Evolutionary conservation across 1,284 basidiomycete species (phyloP).

Genomic region (Cystobasidium sp.): DNA sequence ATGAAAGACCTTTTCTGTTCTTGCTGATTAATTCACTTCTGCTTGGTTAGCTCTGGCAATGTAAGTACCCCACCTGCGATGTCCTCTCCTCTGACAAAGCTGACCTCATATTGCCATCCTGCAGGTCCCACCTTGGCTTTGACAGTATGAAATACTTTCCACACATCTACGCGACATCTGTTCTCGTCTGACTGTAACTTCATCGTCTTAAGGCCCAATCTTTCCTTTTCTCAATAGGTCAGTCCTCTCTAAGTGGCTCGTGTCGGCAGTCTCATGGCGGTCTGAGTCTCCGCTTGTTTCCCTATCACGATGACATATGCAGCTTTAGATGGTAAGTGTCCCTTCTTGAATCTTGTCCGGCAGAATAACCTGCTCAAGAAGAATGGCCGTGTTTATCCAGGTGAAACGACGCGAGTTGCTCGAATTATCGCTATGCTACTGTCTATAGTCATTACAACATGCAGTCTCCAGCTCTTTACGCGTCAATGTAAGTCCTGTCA

Average conservation of each 20-base stretch:
- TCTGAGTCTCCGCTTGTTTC: no score
- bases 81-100: neutral
- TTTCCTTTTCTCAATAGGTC: constrained; percentile 42
- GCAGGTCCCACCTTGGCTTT: constrained; percentile 15
- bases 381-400: neutral
- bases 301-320: no score
- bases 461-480: constrained; percentile 44
- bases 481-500: no score
- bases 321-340: constrained; percentile 11
- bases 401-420: constrained; percentile 13
- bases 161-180: no score
- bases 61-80: neutral
- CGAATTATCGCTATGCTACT: constrained; percentile 45
- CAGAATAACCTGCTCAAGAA: no score
- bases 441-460: constrained; percentile 39
- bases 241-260: no score
- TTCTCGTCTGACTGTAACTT: neutral
- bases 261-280: no score
- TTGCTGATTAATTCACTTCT: neutral
- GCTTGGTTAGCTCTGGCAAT: constrained; percentile 18
- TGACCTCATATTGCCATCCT: neutral
- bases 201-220: constrained; percentile 31
- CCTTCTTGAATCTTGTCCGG: no score
- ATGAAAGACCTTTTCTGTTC: neutral
- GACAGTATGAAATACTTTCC: neutral